phyloP scores from a whole-genome alignment of 371 early-diverging fungal genomes.

The Basidiobolus meristosporus region DNA sequence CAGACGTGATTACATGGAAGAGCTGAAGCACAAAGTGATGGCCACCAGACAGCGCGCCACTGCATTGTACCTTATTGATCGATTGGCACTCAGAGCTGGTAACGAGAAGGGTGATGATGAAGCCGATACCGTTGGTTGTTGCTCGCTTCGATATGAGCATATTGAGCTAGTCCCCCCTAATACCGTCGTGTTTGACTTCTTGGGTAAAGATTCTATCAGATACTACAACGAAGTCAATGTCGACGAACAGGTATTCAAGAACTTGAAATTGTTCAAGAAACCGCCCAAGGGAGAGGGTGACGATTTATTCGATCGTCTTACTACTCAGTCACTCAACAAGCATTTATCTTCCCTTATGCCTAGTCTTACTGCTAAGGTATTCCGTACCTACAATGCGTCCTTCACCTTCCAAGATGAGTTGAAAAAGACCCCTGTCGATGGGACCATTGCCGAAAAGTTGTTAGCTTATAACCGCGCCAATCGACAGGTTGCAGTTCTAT shows the following conservation, averaged over 20 bases:
- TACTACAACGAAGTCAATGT: conserved; percentile 77
- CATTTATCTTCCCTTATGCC: conserved; percentile 68
- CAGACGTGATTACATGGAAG: conserved; percentile 51
- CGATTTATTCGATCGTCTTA: conserved; percentile 76
- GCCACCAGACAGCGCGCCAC: conserved; percentile 82
- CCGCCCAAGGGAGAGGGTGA: conserved; percentile 50
- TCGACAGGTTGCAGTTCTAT: conserved; percentile 87
- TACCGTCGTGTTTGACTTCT: conserved; percentile 78
- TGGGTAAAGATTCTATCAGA: conserved; percentile 95
- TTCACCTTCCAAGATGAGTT: conserved; percentile 83
- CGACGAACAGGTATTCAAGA: conserved; percentile 76
- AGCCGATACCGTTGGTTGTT: conserved; percentile 97
- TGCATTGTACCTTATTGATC: conserved; percentile 89
- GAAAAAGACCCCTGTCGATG: conserved; percentile 39
- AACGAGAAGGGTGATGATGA: conserved; percentile 95
- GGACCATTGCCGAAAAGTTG: conserved; percentile 62
- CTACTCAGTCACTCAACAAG: conserved; percentile 64
- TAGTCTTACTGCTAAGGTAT: conserved; percentile 93
- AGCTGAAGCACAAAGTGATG: conserved; percentile 56
- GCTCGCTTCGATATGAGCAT: conserved; percentile 88
- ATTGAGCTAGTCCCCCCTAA: conserved; percentile 56
- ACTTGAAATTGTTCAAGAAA: conserved; percentile 71
- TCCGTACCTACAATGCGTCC: conserved; percentile 96
- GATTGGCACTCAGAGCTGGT: conserved; percentile 89
- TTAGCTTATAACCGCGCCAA: conserved; percentile 92